These are phyloP conservation scores for Calamus simplicifolius DNA, from an alignment of 176 grass and related monocot genomes.

Conservation along the genomic window DNA sequence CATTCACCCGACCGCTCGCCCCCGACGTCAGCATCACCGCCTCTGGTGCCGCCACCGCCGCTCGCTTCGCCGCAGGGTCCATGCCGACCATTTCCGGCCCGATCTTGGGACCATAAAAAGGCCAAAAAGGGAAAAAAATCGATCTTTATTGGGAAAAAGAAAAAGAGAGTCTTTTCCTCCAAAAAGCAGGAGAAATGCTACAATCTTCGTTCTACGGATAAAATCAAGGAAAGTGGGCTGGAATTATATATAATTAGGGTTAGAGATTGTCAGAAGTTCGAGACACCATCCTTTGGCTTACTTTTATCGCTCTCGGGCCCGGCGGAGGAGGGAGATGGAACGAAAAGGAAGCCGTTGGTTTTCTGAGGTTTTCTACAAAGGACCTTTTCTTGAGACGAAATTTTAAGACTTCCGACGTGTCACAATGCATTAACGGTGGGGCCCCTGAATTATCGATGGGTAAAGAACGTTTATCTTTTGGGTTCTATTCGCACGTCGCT, in stretches of 20 bases:
- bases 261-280: background rate
- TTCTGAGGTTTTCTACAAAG: too few species aligned
- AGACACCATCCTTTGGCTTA: too few species aligned
- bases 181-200: background rate
- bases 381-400: too few species aligned
- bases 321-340: too few species aligned
- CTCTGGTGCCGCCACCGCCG: background rate
- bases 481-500: background rate
- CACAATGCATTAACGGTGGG: too few species aligned
- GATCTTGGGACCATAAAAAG: background rate
- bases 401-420: too few species aligned
- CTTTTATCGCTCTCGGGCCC: too few species aligned
- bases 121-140: background rate
- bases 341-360: too few species aligned
- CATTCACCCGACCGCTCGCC: constrained; percentile 17
- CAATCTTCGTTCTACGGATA: background rate
- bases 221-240: background rate
- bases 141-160: background rate
- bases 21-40: constrained; percentile 11
- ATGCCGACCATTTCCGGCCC: background rate
- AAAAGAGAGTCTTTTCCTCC: background rate
- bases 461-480: background rate
- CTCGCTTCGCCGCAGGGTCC: background rate
- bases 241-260: background rate
- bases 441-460: background rate